Conservation (phyloP, 768 basidiomycete genomes). For the Panaeolus cyanescens region DNA sequence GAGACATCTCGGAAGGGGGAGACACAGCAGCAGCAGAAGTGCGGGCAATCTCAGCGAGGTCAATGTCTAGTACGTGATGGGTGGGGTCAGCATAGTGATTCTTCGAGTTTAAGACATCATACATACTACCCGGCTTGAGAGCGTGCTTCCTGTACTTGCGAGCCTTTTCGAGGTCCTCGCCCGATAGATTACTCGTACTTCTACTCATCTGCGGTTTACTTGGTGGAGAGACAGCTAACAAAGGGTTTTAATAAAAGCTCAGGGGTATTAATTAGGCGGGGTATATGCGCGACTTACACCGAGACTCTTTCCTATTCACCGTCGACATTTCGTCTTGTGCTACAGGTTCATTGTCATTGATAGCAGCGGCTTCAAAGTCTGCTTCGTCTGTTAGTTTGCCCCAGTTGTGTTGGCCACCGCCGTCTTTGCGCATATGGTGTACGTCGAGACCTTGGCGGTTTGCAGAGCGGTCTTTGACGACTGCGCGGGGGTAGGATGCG, state of each 20-base stretch:
- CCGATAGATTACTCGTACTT: conserved; percentile 47
- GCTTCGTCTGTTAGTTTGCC: conserved; percentile 68
- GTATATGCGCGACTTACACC: conserved; percentile 7
- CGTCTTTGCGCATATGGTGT: conserved; percentile 67
- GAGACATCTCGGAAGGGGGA: conserved; percentile 30
- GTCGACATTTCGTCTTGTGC: conserved; percentile 40
- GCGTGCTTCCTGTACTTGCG: conserved; percentile 72
- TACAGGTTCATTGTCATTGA: conserved; percentile 58
- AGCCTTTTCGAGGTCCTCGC: conserved; percentile 69
- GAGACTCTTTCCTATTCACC: conserved; percentile 12
- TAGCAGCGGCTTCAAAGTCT: conserved; percentile 57
- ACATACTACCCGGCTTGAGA: conserved; percentile 60
- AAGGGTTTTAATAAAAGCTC: background rate
- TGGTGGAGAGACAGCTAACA: conserved; percentile 23
- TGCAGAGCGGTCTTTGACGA: conserved; percentile 77
- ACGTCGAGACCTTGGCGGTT: conserved; percentile 76
- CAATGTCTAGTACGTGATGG: conserved; percentile 34
- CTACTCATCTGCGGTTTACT: conserved; percentile 32
- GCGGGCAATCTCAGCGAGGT: conserved; percentile 81
- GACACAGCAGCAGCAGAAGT: conserved; percentile 73
- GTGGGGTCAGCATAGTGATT: background rate
- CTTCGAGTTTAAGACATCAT: background rate
- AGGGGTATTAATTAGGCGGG: background rate
- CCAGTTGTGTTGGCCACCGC: conserved; percentile 87
- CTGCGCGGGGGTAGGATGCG: conserved; percentile 67